Evolutionary conservation across 768 basidiomycete species (phyloP), one percentile per base, ranked within the genome.

Genomic region (Collybiopsis confluens): DNA sequence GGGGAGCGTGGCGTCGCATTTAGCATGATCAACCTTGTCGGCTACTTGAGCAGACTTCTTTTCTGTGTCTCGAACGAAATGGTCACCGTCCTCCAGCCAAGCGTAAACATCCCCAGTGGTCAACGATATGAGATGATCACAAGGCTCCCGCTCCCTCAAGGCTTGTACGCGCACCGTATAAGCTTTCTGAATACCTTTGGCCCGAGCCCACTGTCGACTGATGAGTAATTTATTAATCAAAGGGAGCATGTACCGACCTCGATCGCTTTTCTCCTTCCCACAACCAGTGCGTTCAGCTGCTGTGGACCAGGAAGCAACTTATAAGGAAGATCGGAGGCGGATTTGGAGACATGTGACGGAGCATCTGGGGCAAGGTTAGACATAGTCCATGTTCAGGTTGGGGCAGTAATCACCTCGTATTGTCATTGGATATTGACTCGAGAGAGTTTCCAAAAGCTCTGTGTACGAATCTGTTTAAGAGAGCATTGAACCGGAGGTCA

Each of bases 181-280:
- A 1, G 74, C 74, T 23, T 72, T 68, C 46, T 68, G 72, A 44
- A 81, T 65, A 37, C 76, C 77, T 43, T 65, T 68, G 9, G 76
- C 73, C 40, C 79, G 75, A 41, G 70, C 69, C 77, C 78, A 79
- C 80, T 82, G 47, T n/a, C n/a, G n/a, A n/a, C n/a, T n/a, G n/a
- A n/a, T 10, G 35, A 37, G 2, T 38, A 40, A 18, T 5, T 44
- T 45, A 30, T 40, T 45, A 35, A 43, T 35, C 11, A 28, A 37
- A 45, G 28, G 53, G 41, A 37, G n/a, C n/a, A 33, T 36, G 30
- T 49, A 45, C 41, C 42, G 10, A 51, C 55, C 49, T 56, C 55
- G 18, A 56, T 56, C 11, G 55, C 55, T 62, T 80, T 80, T 51
- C 73, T 68, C 52, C 79, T 68, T 20, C 80, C 80, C 27, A 68